These are phyloP conservation scores for Eimeria maxima DNA, from an alignment of 169 alveolate species.

Conservation along the genomic window DNA sequence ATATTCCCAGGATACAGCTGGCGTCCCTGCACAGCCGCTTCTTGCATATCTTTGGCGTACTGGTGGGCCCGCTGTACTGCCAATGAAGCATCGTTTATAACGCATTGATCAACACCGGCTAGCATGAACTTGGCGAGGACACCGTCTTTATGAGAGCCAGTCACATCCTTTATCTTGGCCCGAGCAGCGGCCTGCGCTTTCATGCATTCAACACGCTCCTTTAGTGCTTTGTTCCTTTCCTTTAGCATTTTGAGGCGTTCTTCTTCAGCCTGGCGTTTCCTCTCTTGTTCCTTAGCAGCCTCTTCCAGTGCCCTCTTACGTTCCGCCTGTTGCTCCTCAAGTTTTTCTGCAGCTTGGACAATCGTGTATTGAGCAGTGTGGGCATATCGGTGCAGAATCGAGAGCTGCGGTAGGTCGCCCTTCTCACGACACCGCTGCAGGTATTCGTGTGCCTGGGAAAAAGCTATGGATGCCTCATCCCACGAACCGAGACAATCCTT, in stretches of 20 bases:
- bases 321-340: slow-evolving; percentile 41
- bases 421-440: slow-evolving; percentile 12
- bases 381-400: slow-evolving; percentile 68
- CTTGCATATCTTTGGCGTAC: slow-evolving; percentile 72
- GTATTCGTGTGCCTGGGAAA: slow-evolving; percentile 63
- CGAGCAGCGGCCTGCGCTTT: slow-evolving; percentile 50
- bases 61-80: slow-evolving; percentile 75
- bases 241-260: slow-evolving; percentile 34
- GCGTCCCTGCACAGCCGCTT: slow-evolving; percentile 81
- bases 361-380: slow-evolving; percentile 76
- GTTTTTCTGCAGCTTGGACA: slow-evolving; percentile 55
- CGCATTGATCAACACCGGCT: slow-evolving; percentile 53
- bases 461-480: slow-evolving; percentile 74
- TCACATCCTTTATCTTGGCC: slow-evolving; percentile 11
- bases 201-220: slow-evolving; percentile 50
- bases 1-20: slow-evolving; percentile 30
- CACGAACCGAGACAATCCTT: slow-evolving; percentile 72
- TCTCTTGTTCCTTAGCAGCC: slow-evolving; percentile 44
- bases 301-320: slow-evolving; percentile 8
- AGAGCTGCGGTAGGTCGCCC: slow-evolving; percentile 63
- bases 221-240: slow-evolving; percentile 33
- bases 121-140: slow-evolving; percentile 55
- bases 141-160: slow-evolving; percentile 37
- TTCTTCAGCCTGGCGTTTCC: slow-evolving; percentile 26
- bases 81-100: slow-evolving; percentile 40